A percentile compares a stretch with the other conserved stretches of the same genome.
Conservation (phyloP, 805 yeast species). For the Pichia ethanolica region DNA sequence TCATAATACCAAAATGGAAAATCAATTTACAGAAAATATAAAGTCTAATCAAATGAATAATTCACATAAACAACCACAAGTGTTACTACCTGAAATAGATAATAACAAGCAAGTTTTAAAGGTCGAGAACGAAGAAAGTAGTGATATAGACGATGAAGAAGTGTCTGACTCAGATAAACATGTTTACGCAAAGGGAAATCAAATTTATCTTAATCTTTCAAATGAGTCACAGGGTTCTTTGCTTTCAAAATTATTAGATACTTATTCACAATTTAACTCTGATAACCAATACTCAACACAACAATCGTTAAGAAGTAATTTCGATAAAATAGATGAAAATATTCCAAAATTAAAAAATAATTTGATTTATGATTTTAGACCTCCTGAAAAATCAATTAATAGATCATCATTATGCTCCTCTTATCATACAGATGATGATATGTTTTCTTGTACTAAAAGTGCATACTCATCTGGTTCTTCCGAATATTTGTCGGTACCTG, state of each 20-base stretch:
- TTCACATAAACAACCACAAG: too few relatives aligned
- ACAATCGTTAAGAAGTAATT: too few relatives aligned
- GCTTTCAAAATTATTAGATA: not conserved
- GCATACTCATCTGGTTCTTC: conserved; percentile 4
- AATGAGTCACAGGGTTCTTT: conserved; percentile 1
- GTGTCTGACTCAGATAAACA: not conserved
- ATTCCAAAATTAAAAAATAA: not conserved
- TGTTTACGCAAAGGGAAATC: not conserved
- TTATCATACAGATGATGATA: not conserved
- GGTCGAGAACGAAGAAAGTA: too few relatives aligned
- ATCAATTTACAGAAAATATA: too few relatives aligned
- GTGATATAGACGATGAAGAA: too few relatives aligned
- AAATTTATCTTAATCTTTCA: not conserved
- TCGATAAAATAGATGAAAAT: too few relatives aligned
- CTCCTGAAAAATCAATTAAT: not conserved
- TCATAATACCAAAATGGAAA: too few relatives aligned
- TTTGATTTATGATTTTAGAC: not conserved
- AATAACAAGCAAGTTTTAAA: too few relatives aligned
- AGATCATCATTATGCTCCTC: not conserved
- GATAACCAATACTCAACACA: not conserved
- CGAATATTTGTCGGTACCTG: not conserved
- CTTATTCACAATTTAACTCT: not conserved
- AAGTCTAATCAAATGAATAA: too few relatives aligned
- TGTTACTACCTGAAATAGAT: too few relatives aligned
- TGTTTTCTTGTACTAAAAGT: not conserved